phyloP scores from a whole-genome alignment of 1,139 yeast species.

The Protomyces inundatus region DNA sequence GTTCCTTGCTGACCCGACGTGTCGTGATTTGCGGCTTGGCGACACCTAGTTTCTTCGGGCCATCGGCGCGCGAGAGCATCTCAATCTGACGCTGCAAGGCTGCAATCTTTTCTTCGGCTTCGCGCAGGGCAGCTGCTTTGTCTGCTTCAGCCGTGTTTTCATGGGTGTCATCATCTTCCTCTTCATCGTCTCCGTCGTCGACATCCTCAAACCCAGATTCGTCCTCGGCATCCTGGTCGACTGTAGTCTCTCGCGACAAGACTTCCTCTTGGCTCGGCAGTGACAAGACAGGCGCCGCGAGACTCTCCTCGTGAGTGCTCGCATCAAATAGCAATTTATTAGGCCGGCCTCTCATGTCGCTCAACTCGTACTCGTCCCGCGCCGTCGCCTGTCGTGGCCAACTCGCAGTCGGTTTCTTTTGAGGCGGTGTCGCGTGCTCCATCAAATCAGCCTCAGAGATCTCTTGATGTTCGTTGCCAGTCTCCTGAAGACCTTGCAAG shows the following conservation, averaged over 20 bases:
- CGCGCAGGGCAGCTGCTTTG: not conserved
- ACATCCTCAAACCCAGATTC: not conserved
- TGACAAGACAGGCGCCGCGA: not conserved
- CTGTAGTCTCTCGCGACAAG: not conserved
- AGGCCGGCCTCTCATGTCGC: not conserved
- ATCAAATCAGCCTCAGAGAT: not conserved
- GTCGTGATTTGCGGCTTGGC: not conserved
- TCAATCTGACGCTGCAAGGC: not conserved
- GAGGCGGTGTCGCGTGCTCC: not conserved
- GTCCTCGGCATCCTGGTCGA: not conserved
- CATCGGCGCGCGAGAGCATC: not conserved
- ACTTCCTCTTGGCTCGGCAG: not conserved
- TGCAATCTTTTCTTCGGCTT: not conserved
- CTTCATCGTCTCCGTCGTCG: not conserved
- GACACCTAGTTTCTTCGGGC: not conserved
- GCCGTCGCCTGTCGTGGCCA: not conserved
- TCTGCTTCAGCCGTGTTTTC: not conserved
- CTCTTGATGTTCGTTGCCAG: not conserved
- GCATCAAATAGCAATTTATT: not conserved
- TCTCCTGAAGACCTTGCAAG: not conserved
- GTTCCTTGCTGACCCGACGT: not conserved
- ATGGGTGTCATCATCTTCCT: not conserved
- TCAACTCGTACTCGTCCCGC: not conserved
- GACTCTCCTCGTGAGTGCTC: not conserved
- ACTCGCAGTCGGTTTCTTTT: not conserved